Percentiles rank a stretch among this genome's conserved stretches.
phyloP scores from a whole-genome alignment of 306 rosid genomes.

The Rosa chinensis region DNA sequence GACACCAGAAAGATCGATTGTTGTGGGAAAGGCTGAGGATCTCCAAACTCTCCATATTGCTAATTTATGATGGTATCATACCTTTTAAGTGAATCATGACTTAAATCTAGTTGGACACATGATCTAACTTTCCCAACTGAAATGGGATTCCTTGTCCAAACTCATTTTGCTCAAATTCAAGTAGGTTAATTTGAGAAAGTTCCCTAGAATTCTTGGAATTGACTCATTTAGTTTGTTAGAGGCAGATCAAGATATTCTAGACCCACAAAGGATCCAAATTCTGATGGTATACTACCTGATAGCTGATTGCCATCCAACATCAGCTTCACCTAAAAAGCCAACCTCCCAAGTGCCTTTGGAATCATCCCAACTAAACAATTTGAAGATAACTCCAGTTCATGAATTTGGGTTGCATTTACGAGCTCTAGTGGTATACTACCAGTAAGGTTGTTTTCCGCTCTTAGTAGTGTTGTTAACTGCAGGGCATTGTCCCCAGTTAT shows the following conservation, averaged over 20 bases:
- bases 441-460: constrained; percentile 29
- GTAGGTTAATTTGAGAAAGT: not conserved
- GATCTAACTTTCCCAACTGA: not conserved
- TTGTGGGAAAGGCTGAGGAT: not conserved
- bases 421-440: constrained; percentile 32
- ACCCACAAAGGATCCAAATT: constrained; percentile 2
- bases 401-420: constrained; percentile 17
- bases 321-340: constrained; percentile 5
- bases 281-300: constrained; percentile 11
- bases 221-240: constrained; percentile 19
- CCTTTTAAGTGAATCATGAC: not conserved
- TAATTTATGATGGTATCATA: not conserved
- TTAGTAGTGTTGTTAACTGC: constrained; percentile 25
- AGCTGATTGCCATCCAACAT: not conserved
- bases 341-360: constrained; percentile 11
- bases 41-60: not conserved
- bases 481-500: constrained; percentile 27
- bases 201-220: constrained; percentile 19
- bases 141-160: not conserved
- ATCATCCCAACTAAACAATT: constrained; percentile 2
- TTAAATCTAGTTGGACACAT: not conserved
- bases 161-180: not conserved
- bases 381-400: not conserved
- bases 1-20: not conserved
- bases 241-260: constrained; percentile 19